Evolutionary conservation across 129 eudicot genomes (phyloP).

Genomic region (Cynara cardunculus): DNA sequence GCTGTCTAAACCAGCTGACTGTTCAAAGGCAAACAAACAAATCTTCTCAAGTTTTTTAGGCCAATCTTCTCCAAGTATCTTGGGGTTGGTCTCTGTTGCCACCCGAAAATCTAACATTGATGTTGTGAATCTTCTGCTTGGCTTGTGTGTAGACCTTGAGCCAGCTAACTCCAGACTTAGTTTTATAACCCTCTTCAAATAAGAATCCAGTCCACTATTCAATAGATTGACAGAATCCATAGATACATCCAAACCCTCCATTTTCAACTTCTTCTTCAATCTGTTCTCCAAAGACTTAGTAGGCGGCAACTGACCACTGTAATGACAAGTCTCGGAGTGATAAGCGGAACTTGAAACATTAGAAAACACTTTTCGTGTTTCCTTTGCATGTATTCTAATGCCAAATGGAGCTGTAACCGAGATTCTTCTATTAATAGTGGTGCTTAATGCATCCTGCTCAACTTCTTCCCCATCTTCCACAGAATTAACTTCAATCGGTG

Average conservation of each 20-base stretch:
- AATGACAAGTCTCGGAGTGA: constrained; percentile 40
- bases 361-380: constrained; percentile 38
- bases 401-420: constrained; percentile 80
- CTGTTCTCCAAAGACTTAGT: constrained; percentile 52
- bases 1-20: constrained; percentile 11
- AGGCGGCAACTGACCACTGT: constrained; percentile 44
- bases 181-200: constrained; percentile 47
- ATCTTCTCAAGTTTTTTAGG: constrained; percentile 60
- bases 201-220: constrained; percentile 60
- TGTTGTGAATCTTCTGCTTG: constrained; percentile 17
- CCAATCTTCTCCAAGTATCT: constrained; percentile 76
- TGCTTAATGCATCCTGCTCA: constrained; percentile 43
- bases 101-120: constrained; percentile 64
- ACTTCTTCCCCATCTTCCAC: constrained; percentile 69
- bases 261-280: constrained; percentile 59
- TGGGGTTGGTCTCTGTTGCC: constrained; percentile 62
- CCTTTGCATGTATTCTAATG: constrained; percentile 38
- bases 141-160: constrained; percentile 33
- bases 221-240: constrained; percentile 61
- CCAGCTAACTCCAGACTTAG: constrained; percentile 49
- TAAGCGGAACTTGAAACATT: constrained; percentile 20
- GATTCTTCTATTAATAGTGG: constrained; percentile 51
- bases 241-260: constrained; percentile 47
- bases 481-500: constrained; percentile 43
- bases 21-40: constrained; percentile 27